Conservation (phyloP, 2,329 filamentous ascomycete species). For the Raffaelea arxii region DNA sequence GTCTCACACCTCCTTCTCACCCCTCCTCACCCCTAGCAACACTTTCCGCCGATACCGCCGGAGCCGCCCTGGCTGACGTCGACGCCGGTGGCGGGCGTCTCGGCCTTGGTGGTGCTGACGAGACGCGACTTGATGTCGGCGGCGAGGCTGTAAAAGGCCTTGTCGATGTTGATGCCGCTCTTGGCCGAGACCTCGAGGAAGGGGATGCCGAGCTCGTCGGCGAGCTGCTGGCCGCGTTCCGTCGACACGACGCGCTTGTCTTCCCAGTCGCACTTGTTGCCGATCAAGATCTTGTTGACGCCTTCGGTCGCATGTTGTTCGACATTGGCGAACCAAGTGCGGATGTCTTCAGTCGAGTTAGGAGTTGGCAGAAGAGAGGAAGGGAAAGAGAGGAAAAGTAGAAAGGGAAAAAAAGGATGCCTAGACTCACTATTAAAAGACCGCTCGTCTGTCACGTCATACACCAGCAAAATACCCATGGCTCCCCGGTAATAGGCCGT, state of each 20-base stretch:
- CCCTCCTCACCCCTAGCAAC: constrained; percentile 49
- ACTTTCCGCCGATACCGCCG: constrained; percentile 54
- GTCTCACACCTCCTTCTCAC: too few relatives aligned
- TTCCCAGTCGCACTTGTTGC: constrained; percentile 99
- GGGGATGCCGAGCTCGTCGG: constrained; percentile 91
- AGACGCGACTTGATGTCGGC: constrained; percentile 97
- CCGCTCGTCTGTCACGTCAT: constrained; percentile 94
- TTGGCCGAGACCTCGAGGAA: constrained; percentile 98
- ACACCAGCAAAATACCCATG: constrained; percentile 95
- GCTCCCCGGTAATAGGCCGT: constrained; percentile 97
- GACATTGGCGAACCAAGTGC: constrained; percentile 98
- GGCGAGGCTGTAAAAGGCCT: constrained; percentile 93
- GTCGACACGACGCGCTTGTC: constrained; percentile 94
- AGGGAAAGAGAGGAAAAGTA: constrained; percentile 5
- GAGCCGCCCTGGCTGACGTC: constrained; percentile 49
- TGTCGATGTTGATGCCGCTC: constrained; percentile 99
- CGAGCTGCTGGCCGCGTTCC: constrained; percentile 85
- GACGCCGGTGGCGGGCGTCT: constrained; percentile 50
- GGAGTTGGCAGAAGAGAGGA: not conserved
- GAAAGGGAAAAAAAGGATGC: not conserved
- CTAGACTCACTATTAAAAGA: constrained; percentile 77
- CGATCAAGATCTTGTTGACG: constrained; percentile 98
- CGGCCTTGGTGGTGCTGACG: constrained; percentile 80
- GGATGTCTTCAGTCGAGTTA: constrained; percentile 68
- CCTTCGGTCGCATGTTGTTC: constrained; percentile 97